Percentiles rank a stretch among this genome's conserved stretches.
Evolutionary conservation across 306 rosid genomes (phyloP).

Genomic region (Geum urbanum): DNA sequence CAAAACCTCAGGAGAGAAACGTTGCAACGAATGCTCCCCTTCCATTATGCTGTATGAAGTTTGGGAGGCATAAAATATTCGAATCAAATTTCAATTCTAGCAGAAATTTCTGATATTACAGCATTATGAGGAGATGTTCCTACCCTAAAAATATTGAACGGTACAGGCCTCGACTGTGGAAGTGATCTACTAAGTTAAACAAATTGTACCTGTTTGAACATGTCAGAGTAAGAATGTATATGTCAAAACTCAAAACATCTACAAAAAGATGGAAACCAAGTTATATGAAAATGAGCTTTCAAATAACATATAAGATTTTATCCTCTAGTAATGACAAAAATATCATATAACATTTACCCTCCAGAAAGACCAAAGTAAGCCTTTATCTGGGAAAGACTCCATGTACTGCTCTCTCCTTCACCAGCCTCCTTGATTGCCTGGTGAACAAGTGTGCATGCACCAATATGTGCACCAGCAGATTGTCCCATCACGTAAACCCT

Average conservation of each 20-base stretch:
- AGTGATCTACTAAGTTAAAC: slow-evolving; percentile 59
- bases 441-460: slow-evolving; percentile 71
- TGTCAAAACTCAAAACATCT: slow-evolving; percentile 1
- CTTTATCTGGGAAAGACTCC: slow-evolving; percentile 84
- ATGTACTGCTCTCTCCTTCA: slow-evolving; percentile 72
- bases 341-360: slow-evolving; percentile 50
- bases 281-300: slow-evolving; percentile 14
- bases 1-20: slow-evolving; percentile 81
- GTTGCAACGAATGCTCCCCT: slow-evolving; percentile 76
- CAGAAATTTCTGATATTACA: slow-evolving; percentile 3
- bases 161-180: slow-evolving; percentile 77
- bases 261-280: not conserved
- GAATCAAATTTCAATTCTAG: slow-evolving; percentile 11
- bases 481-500: slow-evolving; percentile 97
- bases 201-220: slow-evolving; percentile 75
- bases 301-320: not conserved
- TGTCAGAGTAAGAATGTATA: slow-evolving; percentile 22
- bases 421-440: slow-evolving; percentile 90
- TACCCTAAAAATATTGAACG: slow-evolving; percentile 77
- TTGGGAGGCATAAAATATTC: slow-evolving; percentile 17
- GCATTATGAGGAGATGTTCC: slow-evolving; percentile 6
- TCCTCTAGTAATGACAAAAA: not conserved
- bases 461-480: slow-evolving; percentile 98
- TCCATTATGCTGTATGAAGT: slow-evolving; percentile 81
- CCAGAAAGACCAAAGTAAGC: slow-evolving; percentile 94